Base-by-base conservation (phyloP, 495 filamentous ascomycete species). In the Bacidia gigantensis region DNA sequence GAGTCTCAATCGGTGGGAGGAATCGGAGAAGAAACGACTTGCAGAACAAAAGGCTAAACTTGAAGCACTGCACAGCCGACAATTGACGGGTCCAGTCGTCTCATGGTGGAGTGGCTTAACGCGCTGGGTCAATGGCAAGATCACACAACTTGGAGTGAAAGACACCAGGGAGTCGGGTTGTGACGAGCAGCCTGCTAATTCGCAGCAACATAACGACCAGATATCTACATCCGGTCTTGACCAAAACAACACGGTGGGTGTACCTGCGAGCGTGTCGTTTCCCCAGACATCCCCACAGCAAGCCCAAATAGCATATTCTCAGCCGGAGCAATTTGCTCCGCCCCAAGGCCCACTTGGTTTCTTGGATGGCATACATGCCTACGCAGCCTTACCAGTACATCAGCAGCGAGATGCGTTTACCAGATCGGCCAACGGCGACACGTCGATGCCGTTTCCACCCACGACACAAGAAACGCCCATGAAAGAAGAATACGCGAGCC, bases 1-100 rank as follows among this genome's bases (percentile, higher is more conserved):
- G 72, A 95, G 87, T 70, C 66, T 98, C 59, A 94, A 88, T 59
- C 76, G 84, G 38, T 98, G 92, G 90, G 90, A 97, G 66, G 84
- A 87, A 63, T 82, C 82, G 12, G 92, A 98, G 69, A 86, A 85
- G 68, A 76, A 79, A 59, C 78, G 89, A 54, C 82, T 86, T 23
- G 87, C 92, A 61, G 87, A 90, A 64, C 72, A 87, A 59, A 72
- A 77, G 62, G 81, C 78, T 22, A 90, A 84, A 65, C 77, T 95
- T 40, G 86, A 86, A 22, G 89, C 87, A 17, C 63, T 95, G 46
- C 82, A 93, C 58, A 90, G 86, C 62, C 78, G 87, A 26, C 85
- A 84, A 46, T 72, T 97, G 14, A 82, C 87, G 50, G 92, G 92
- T 0, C 88, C 92, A 1, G 87, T 96, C 11, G 80, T 96, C 41